A percentile compares a stretch with the other conserved stretches of the same genome.
Evolutionary conservation across 1,139 yeast genomes (phyloP).

Genomic region (Casaregolazyma suthepensis): DNA sequence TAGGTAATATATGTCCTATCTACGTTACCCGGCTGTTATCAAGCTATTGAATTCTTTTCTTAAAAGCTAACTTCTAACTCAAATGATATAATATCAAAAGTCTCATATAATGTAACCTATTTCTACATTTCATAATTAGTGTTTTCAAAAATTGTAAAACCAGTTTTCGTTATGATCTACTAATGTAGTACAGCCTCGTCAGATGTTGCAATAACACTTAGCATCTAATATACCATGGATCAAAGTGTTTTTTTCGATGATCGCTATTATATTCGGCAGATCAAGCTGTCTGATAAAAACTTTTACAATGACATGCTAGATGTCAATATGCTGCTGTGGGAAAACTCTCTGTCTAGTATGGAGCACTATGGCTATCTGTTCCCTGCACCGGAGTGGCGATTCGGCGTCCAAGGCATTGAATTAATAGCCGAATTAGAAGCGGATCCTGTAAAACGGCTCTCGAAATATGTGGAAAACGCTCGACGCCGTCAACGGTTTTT

Average conservation of each 20-base stretch:
- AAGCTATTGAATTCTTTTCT: too few species aligned
- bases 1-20: too few species aligned
- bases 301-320: background rate
- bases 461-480: background rate
- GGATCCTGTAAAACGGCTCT: slow-evolving; percentile 1
- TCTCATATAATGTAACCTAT: too few species aligned
- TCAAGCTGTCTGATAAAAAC: background rate
- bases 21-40: too few species aligned
- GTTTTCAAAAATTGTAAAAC: background rate
- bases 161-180: background rate
- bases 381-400: background rate
- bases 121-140: background rate
- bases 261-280: slow-evolving; percentile 2
- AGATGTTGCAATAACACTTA: background rate
- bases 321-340: background rate
- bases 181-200: background rate
- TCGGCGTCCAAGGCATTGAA: background rate
- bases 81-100: too few species aligned
- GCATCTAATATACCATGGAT: background rate
- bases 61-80: too few species aligned
- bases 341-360: background rate
- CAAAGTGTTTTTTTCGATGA: background rate
- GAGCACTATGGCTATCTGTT: background rate
- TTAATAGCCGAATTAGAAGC: background rate
- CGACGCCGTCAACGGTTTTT: background rate